Conservation (phyloP, 2,329 filamentous ascomycete genomes). For the Trichoderma koningii region DNA sequence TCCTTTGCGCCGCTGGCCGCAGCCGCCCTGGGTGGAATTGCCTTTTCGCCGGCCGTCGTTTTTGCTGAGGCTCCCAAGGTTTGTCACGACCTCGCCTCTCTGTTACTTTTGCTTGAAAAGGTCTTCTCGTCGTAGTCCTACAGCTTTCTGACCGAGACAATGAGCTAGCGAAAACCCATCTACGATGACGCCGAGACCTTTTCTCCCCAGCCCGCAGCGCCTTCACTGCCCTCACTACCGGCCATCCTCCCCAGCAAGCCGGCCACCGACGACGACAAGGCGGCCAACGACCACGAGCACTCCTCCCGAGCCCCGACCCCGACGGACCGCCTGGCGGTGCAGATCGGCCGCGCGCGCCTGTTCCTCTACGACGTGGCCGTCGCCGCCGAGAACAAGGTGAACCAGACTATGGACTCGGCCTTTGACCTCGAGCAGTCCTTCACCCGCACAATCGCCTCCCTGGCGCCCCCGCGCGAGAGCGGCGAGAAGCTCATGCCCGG, state of each 20-base stretch:
- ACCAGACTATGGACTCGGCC: constrained; percentile 75
- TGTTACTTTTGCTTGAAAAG: no score
- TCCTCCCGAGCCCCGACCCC: constrained; percentile 65
- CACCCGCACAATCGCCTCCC: constrained; percentile 82
- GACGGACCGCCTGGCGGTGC: constrained; percentile 82
- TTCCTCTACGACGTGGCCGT: constrained; percentile 77
- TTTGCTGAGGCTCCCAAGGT: constrained; percentile 55
- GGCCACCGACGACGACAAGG: constrained; percentile 31
- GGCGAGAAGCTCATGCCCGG: constrained; percentile 90
- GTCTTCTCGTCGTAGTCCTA: not conserved
- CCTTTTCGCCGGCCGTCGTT: constrained; percentile 50
- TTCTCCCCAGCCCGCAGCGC: constrained; percentile 40
- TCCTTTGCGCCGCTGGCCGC: constrained; percentile 57
- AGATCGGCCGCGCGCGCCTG: constrained; percentile 79
- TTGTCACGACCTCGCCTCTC: not conserved
- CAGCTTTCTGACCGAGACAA: not conserved
- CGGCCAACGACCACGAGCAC: constrained; percentile 32
- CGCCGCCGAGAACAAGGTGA: constrained; percentile 77
- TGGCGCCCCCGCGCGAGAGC: constrained; percentile 82
- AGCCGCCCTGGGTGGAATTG: constrained; percentile 52
- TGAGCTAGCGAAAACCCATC: constrained; percentile 65
- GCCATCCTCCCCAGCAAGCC: constrained; percentile 38
- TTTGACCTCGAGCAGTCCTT: constrained; percentile 87
- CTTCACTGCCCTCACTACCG: constrained; percentile 34
- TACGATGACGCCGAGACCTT: constrained; percentile 69